These are phyloP conservation scores for Fusarium xyrophilum DNA, from an alignment of 2,329 filamentous ascomycete species.

Conservation along the genomic window DNA sequence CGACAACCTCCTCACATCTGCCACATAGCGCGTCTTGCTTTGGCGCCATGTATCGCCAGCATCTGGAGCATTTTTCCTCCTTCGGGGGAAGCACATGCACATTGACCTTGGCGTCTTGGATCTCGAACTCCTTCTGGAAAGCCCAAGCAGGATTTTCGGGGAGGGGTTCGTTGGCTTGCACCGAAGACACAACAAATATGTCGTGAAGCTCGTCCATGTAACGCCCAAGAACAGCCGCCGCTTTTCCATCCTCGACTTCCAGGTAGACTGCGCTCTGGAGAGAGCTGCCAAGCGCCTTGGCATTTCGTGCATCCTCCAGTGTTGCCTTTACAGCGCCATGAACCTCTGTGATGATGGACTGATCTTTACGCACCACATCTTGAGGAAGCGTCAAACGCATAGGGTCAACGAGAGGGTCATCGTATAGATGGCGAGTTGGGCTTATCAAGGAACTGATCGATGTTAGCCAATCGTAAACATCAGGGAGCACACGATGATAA, in stretches of 20 bases:
- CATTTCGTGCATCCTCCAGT: conserved; percentile 74
- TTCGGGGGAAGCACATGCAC: conserved; percentile 58
- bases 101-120: conserved; percentile 47
- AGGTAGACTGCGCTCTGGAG: conserved; percentile 77
- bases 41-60: conserved; percentile 86
- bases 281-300: conserved; percentile 79
- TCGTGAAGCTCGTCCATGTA: conserved; percentile 62
- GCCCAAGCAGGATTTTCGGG: conserved; percentile 49
- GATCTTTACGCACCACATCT: conserved; percentile 50
- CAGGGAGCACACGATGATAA: conserved; percentile 23
- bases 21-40: conserved; percentile 70
- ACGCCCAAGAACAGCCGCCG: conserved; percentile 47
- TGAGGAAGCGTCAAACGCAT: conserved; percentile 50
- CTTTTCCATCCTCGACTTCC: conserved; percentile 49
- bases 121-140: conserved; percentile 53
- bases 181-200: conserved; percentile 74
- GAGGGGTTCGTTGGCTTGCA: conserved; percentile 54
- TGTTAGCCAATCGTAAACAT: conserved; percentile 22
- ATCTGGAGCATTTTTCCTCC: conserved; percentile 78
- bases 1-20: conserved; percentile 74
- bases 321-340: conserved; percentile 74
- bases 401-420: conserved; percentile 51
- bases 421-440: conserved; percentile 59
- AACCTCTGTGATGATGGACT: conserved; percentile 59
- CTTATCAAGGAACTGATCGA: conserved; percentile 40